A percentile compares a stretch with the other conserved stretches of the same genome.
phyloP scores from a whole-genome alignment of 495 filamentous ascomycete genomes.

The Patellaria atrata region DNA sequence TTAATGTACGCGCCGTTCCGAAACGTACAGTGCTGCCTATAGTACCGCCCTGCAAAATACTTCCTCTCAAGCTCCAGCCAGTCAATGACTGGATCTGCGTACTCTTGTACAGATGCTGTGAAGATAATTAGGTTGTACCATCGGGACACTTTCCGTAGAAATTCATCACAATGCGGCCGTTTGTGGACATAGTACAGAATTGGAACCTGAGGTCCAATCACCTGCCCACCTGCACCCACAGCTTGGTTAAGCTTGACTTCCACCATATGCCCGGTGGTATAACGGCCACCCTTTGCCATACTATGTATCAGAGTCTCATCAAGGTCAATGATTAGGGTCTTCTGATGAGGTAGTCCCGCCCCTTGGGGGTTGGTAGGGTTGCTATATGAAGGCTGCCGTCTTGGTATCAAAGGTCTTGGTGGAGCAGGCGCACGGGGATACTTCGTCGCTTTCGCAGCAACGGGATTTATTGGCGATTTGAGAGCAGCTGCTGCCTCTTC shows the following conservation, averaged over 20 bases:
- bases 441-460: slow-evolving; percentile 51
- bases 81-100: slow-evolving; percentile 97
- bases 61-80: slow-evolving; percentile 95
- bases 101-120: slow-evolving; percentile 94
- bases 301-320: slow-evolving; percentile 97
- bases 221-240: slow-evolving; percentile 44
- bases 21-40: slow-evolving; percentile 90
- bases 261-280: slow-evolving; percentile 97
- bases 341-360: slow-evolving; percentile 43
- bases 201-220: slow-evolving; percentile 74
- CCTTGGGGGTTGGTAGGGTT: slow-evolving; percentile 30
- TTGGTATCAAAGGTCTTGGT: slow-evolving; percentile 76
- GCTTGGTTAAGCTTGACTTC: slow-evolving; percentile 75
- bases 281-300: slow-evolving; percentile 86
- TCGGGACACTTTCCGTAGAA: slow-evolving; percentile 62
- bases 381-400: slow-evolving; percentile 69
- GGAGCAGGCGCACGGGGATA: slow-evolving; percentile 83
- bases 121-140: slow-evolving; percentile 99
- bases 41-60: slow-evolving; percentile 83
- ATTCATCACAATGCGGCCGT: slow-evolving; percentile 91
- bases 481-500: slow-evolving; percentile 36
- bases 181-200: slow-evolving; percentile 99
- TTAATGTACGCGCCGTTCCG: slow-evolving; percentile 96
- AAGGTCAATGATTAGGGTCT: slow-evolving; percentile 88
- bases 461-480: slow-evolving; percentile 79